These are phyloP conservation scores for Tilletiopsis washingtonensis DNA, from an alignment of 1,284 basidiomycete genomes.

Conservation along the genomic window DNA sequence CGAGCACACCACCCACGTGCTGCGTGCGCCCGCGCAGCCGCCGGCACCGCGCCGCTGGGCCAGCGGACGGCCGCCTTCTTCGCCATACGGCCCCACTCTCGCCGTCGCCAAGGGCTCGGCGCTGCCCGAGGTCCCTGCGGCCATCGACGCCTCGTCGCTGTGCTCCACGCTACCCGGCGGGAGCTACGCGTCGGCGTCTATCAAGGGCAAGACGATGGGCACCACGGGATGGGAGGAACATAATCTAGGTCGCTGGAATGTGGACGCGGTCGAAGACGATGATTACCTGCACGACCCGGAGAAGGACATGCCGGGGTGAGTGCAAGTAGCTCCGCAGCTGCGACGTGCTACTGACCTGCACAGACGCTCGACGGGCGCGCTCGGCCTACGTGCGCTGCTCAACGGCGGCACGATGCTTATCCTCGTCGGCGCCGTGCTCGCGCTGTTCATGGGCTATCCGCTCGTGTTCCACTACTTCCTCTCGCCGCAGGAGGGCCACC, in stretches of 20 bases:
- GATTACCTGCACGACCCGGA: conserved; percentile 15
- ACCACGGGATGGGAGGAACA: conserved; percentile 3
- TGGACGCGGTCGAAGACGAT: conserved; percentile 21
- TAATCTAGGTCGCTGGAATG: conserved; percentile 4
- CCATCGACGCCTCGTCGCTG: too few relatives aligned
- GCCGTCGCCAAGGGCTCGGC: too few relatives aligned
- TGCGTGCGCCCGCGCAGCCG: too few relatives aligned
- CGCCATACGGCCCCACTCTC: too few relatives aligned
- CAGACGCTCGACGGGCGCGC: neutral
- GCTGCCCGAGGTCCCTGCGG: too few relatives aligned
- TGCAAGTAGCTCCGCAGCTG: neutral
- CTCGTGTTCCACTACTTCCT: conserved; percentile 13
- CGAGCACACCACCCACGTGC: too few relatives aligned
- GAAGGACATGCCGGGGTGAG: neutral
- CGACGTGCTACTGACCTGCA: neutral
- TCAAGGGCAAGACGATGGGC: too few relatives aligned
- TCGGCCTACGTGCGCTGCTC: conserved; percentile 9
- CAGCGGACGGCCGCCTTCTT: too few relatives aligned
- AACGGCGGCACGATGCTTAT: conserved; percentile 22
- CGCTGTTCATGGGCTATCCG: conserved; percentile 26
- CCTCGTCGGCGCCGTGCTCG: conserved; percentile 13
- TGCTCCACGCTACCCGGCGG: too few relatives aligned
- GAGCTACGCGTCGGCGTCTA: too few relatives aligned
- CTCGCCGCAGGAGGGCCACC: conserved; percentile 1
- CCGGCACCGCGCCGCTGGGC: too few relatives aligned